Conservation (phyloP, 2,329 filamentous ascomycete genomes). For the Diaporthe vaccinii region DNA sequence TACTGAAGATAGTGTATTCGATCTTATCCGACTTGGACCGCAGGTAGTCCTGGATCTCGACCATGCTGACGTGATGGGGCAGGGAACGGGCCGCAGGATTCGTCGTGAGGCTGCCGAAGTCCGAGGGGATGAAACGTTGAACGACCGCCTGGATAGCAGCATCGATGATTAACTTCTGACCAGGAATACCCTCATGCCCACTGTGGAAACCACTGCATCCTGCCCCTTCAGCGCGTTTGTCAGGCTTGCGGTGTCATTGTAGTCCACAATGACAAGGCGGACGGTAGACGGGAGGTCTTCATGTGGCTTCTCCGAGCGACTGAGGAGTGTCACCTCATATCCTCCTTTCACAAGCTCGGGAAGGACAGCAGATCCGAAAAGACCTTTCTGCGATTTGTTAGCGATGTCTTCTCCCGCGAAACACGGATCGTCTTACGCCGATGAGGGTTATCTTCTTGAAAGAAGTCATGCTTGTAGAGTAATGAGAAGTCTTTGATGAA, state of each 20-base stretch:
- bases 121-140: constrained; percentile 28
- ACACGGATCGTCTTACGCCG: neutral
- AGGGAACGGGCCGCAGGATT: constrained; percentile 5
- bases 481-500: neutral
- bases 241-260: neutral
- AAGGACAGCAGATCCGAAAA: neutral
- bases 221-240: constrained; percentile 12
- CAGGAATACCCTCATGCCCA: neutral
- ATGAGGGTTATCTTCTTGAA: constrained; percentile 15
- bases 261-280: neutral
- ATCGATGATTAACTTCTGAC: constrained; percentile 21
- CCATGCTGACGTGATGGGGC: neutral
- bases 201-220: constrained; percentile 26
- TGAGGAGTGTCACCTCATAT: neutral
- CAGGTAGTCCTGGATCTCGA: constrained; percentile 17
- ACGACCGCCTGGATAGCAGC: constrained; percentile 29
- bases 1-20: constrained; percentile 15
- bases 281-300: neutral
- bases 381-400: neutral
- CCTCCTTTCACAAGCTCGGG: neutral
- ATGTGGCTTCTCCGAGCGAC: neutral
- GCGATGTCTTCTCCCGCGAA: neutral
- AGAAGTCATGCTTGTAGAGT: neutral
- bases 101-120: constrained; percentile 27
- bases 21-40: neutral